Evolutionary conservation across 805 yeast genomes (phyloP), one percentile per base, ranked within the genome.

Genomic region (Yarrowia sp.): DNA sequence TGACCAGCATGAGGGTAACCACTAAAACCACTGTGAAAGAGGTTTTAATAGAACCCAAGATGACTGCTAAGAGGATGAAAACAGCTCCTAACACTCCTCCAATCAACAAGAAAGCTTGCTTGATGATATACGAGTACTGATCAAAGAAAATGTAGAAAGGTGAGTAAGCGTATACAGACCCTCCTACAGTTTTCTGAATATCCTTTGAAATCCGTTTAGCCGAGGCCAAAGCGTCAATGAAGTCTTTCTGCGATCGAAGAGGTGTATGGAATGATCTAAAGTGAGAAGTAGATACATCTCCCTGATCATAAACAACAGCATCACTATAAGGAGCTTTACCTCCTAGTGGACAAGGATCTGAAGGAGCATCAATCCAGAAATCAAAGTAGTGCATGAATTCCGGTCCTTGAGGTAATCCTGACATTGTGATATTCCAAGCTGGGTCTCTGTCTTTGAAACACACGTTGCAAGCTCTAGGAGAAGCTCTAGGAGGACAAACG

Each of bases 131-230:
- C 48, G 80, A 81, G 75, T 93, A 93, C 77, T 93, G 98, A 15
- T 90, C 96, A 73, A 93, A 93, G 75, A 88, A 93, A 33, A 95
- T 86, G 78, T 95, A 93, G 75, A 93, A 93, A 32, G 96, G 96
- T 1, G 97, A 90, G 75, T 90, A 92, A 1, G 98, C 96, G 81
- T 89, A 93, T 0, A 92, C 79, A 14, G 86, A 83, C 8, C 86
- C 68, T 67, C 17, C 72, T 69, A 51, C 13, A 5, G 61, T 41
- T 17, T 41, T 31, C 11, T 75, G 69, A 58, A 77, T 75, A 32
- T 87, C 88, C 5, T 81, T 76, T 0, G 87, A 82, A 1, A 93
- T 81, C 69, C 96, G 79, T 14, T 86, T 74, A 0, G 96, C 86
- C 67, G 88, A 86, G 53, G 83, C 83, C 71, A 88, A 90, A 0